phyloP scores from a whole-genome alignment of 331 rosid species.

The Quercus lobata region DNA sequence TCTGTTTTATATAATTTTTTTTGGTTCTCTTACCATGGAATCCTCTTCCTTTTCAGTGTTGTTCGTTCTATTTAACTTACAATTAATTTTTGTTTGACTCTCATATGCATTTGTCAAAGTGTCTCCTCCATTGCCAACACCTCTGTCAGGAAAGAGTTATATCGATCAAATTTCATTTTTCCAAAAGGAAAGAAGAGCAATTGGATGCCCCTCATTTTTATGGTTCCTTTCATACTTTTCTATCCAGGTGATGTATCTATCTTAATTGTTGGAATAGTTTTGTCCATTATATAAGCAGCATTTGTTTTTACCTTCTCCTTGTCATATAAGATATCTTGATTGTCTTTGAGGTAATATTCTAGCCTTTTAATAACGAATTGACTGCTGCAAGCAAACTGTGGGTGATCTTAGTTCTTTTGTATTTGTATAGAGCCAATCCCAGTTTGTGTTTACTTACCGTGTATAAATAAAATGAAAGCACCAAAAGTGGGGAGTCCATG shows the following conservation, averaged over 20 bases:
- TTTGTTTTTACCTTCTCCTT: background rate
- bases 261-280: constrained; percentile 4
- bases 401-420: no score
- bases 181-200: constrained; percentile 59
- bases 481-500: background rate
- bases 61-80: constrained; percentile 16
- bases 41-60: background rate
- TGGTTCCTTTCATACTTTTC: constrained; percentile 51
- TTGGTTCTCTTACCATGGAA: background rate
- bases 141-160: constrained; percentile 81
- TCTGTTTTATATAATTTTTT: background rate
- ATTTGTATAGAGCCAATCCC: background rate
- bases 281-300: constrained; percentile 4
- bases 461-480: background rate
- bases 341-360: background rate
- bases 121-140: constrained; percentile 93
- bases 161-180: constrained; percentile 48
- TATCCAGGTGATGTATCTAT: constrained; percentile 55
- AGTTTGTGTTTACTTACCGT: background rate
- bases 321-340: no score
- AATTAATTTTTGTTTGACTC: constrained; percentile 37
- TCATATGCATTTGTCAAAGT: constrained; percentile 65
- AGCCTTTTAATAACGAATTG: background rate
- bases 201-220: constrained; percentile 72
- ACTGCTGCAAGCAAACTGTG: background rate